A percentile compares a stretch with the other conserved stretches of the same genome.
Evolutionary conservation across 2,329 filamentous ascomycete genomes (phyloP).

Genomic region (Fusarium devonianum): DNA sequence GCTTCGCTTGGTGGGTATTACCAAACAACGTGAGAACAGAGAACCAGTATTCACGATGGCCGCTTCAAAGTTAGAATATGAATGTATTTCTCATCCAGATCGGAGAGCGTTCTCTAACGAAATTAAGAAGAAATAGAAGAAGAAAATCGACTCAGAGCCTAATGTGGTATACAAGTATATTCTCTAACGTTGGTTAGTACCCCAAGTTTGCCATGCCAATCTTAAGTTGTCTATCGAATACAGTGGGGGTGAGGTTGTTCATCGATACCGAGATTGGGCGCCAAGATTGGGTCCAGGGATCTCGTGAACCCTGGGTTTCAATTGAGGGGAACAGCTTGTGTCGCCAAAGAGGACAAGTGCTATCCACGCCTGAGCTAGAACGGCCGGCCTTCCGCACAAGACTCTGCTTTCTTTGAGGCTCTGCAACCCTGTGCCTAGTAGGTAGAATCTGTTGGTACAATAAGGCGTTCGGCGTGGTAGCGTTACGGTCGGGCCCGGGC

Average conservation of each 20-base stretch:
- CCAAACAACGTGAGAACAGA: too few species aligned
- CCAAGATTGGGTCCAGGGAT: constrained; percentile 27
- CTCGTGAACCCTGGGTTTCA: constrained; percentile 24
- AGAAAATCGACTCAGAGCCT: too few species aligned
- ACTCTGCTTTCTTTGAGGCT: constrained; percentile 40
- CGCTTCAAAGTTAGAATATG: too few species aligned
- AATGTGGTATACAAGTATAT: too few species aligned
- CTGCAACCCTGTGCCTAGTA: constrained; percentile 27
- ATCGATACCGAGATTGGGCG: constrained; percentile 19
- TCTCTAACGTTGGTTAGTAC: too few species aligned
- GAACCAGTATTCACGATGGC: too few species aligned
- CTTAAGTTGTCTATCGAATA: not conserved
- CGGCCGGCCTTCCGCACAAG: constrained; percentile 13
- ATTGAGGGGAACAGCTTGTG: constrained; percentile 19
- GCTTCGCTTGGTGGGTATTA: too few species aligned
- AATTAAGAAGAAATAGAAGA: too few species aligned
- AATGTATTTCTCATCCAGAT: too few species aligned
- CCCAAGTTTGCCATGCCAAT: constrained; percentile 1
- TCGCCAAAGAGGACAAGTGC: constrained; percentile 11
- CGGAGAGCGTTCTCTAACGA: too few species aligned
- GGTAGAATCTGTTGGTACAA: constrained; percentile 4
- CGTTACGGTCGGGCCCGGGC: constrained; percentile 18
- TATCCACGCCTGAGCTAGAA: constrained; percentile 24
- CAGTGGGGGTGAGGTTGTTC: constrained; percentile 21
- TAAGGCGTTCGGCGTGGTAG: constrained; percentile 17